Evolutionary conservation across 106 monocot species (phyloP), one percentile per base, ranked within the genome.

Genomic region (Iris macrosiphon): DNA sequence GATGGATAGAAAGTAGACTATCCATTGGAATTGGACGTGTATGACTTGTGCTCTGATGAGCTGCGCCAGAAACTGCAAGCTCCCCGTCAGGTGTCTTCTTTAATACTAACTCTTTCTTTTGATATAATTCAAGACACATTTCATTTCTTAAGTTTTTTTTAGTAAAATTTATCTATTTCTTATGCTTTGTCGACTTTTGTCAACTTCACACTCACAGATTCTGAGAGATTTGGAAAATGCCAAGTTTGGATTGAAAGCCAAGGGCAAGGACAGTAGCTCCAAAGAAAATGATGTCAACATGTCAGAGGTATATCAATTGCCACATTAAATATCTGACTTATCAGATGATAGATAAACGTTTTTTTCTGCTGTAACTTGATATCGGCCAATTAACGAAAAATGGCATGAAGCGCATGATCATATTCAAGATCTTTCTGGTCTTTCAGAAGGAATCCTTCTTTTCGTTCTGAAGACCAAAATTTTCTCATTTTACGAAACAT

Each of bases 1-100:
- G n/a, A n/a, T n/a, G n/a, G n/a, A n/a, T n/a, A 98, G 96, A 98
- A 98, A 91, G 96, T 98, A 38, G 86, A 79, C 52, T 98, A 91
- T 69, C 96, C 96, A 20, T 64, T 98, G 64, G 96, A 83, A 68
- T 71, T 98, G 65, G 96, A 98, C 78, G 83, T 98, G 13, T 98
- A 80, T 60, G 96, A 98, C 26, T 75, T 98, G 16, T 98, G 96
- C 70, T 98, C 90, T n/a, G 96, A 98, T 61, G 90, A 90, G 55
- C 90, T 98, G 23, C 70, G 69, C 20, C 80, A 87, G 68, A 82
- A 80, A 21, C 73, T 98, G 52, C 86, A 98, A 80, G 46, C 60
- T 71, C 90, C 96, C 61, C 90, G 96, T 31, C 73, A 87, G 81
- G 96, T 89, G 62, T 44, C 16, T 57, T 28, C n/a, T 43, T 31